Evolutionary conservation across 129 eudicot species (phyloP), one percentile per base, ranked within the genome.

Genomic region (Oenanthe sinensis): DNA sequence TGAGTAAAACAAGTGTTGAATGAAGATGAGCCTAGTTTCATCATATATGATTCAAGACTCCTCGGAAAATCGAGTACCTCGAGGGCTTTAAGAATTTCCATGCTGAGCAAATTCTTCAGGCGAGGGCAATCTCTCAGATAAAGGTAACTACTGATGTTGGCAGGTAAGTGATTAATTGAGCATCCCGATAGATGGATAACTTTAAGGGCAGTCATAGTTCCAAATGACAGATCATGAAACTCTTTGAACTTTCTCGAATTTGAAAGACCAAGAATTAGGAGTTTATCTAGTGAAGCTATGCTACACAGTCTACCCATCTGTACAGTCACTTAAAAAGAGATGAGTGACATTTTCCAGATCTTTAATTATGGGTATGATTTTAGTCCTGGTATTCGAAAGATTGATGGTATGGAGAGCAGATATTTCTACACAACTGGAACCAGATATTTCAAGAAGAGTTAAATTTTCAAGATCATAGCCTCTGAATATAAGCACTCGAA

Each of bases 11-110:
- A 92, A 88, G 30, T 90, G 88, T 75, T 70, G 54, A 81, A 85
- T 91, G 80, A 95, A 81, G 75, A 75, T 78, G 46, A 90, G 87
- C 47, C 91, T 91, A n/a, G 89, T 85, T 83, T 86, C 95, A 77
- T 92, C 96, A 76, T 88, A 82, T 9, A 82, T 60, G 83, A 84
- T 86, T 37, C 88, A 77, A 40, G 82, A 80, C 80, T 92, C 97
- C 86, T 92, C 96, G 71, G 90, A 91, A 81, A 82, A 92, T 83
- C 87, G 28, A 87, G 88, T 48, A 71, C 80, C 80, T 85, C 80
- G n/a, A 87, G 88, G 70, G 54, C 67, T 72, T 37, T 37, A 49
- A 83, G 80, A 74, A 83, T 58, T 62, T 30, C 50, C 1, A 83
- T 36, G 77, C 68, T 63, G 1, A 75, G 12, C 44, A 85, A 82